Base-by-base conservation (phyloP, 2,329 filamentous ascomycete species). In the Sclerotinia sclerotiorum region DNA sequence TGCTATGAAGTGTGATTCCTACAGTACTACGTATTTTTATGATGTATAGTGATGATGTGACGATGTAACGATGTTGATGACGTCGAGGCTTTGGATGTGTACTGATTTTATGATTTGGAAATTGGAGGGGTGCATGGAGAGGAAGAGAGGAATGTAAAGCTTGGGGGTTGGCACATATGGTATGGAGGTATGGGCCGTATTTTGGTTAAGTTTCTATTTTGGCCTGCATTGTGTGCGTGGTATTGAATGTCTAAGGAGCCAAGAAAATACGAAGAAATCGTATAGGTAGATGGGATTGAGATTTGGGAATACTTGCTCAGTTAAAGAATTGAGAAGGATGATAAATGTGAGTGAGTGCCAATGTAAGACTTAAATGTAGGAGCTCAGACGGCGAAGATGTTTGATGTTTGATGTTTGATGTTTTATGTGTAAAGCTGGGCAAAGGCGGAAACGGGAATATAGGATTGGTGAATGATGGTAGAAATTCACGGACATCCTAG, bases 1-100 rank as follows among this genome's bases (percentile, higher is more conserved):
- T 62, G 21, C 60, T 51, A 62, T 62, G 44, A 62, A 51, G 29
- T 32, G 60, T 21, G 29, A 39, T 51, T 62, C 60, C 60, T 62
- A 6, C n/a, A 39, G 21, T 35, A 39, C 21, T 17, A 7, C 44
- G 7, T 48, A 48, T 49, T 21, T 6, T 27, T 10, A 24, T 42
- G 35, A 15, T 44, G 11, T 21, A n/a, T 27, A 51, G 46, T 6
- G 15, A 46, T 44, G 11, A 61, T 61, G 42, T 49, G 21, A 51
- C 60, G 11, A 61, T 61, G 42, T 49, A 13, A 51, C 60, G 15
- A 39, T n/a, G 1, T 61, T 62, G 46, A 62, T 51, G 46, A 49
- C 49, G 58, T 29, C n/a, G 58, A 39, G 29, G 58, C 5, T 11
- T 49, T 15, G 29, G 35, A 35, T 35, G 48, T 49, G 46, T 49